Evolutionary conservation across 1,284 basidiomycete species (phyloP), one percentile per base, ranked within the genome.

Genomic region (Ganoderma sinense): DNA sequence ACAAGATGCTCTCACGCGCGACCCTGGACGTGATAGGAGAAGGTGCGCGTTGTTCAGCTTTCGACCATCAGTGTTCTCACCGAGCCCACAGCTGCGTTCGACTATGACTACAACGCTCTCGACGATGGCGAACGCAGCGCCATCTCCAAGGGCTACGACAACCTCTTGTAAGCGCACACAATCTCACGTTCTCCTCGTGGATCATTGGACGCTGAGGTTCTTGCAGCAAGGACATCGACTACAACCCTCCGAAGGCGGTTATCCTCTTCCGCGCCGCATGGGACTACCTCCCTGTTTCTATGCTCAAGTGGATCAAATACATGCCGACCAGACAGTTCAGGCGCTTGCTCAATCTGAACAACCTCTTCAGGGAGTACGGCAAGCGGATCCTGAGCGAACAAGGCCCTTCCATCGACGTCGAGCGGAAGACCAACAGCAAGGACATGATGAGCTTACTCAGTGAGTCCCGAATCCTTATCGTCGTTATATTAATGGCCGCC

Each of bases 401-500:
- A 56, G 29, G 41, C 23, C 13, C 20, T 3, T 33, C 51, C 8
- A 18, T 53, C n/a, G 41, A 59, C 58, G 70, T 20, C 40, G 70
- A 73, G 45, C 74, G 73, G 26, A 66, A 56, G 16, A 53, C 60
- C 33, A 67, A 73, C 33, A 69, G 40, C 53, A 75, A 69, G 65
- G 86, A 86, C 69, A 70, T 84, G 36, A 80, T 87, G 74, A 85
- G 79, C 66, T 73, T 85, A 26, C 78, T 86, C 11, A 78, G 84
- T 84, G 61, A 8, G 80, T 20, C 41, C 18, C 23, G 26, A n/a
- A 4, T 55, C 40, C 23, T 33, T n/a, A n/a, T 8, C 36, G 20
- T 20, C 41, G 29, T 58, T 4, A 36, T 2, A n/a, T n/a, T 18
- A n/a, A n/a, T 40, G 41, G 40, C 4, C 29, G 41, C 29, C 10